Base-by-base conservation (phyloP, 306 rosid species). In the Morella rubra region DNA sequence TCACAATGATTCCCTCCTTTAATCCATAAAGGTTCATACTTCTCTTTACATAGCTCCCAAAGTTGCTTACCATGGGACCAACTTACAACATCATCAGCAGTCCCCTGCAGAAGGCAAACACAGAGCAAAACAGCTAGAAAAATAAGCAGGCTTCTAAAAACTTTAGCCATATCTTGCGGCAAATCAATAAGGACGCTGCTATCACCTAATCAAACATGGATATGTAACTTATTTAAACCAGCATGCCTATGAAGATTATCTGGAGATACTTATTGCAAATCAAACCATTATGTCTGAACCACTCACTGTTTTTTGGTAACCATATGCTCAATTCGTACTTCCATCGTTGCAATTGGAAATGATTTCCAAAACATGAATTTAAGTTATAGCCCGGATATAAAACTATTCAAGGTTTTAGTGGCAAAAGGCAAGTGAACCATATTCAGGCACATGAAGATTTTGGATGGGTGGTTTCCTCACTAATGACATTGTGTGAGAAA, bases 51-150 rank as follows among this genome's bases (percentile, higher is more conserved):
- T 16, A 68, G 86, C 64, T 95, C 96, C 98, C 97, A 92, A 65
- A 95, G 98, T 78, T 89, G 92, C 86, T 90, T 95, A 71, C 97
- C 98, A 61, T 95, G 98, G 54, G 98, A 95, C 89, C 93, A 95
- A 79, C 88, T 92, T 22, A 95, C 98, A 47, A 92, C 98, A 58
- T 95, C 96, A 45, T 92, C 97, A 51, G 77, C 86, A 0, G 95
- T 92, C 76, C 98, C 98, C 98, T 94, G 82, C 69, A 70, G 40
- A 40, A 79, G 59, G 77, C 50, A 86, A 84, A 71, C 59, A 54
- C 76, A 76, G 47, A 84, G 41, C 73, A 61, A 77, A 68, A 75
- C 69, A 64, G 44, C 69, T 80, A 52, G 68, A 32, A 24, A 76
- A 45, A 51, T 82, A 47, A 78, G 78, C 15, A 71, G 19, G 24